Conservation (phyloP, 805 yeast genomes). For the Tetrapisispora arboricola region DNA sequence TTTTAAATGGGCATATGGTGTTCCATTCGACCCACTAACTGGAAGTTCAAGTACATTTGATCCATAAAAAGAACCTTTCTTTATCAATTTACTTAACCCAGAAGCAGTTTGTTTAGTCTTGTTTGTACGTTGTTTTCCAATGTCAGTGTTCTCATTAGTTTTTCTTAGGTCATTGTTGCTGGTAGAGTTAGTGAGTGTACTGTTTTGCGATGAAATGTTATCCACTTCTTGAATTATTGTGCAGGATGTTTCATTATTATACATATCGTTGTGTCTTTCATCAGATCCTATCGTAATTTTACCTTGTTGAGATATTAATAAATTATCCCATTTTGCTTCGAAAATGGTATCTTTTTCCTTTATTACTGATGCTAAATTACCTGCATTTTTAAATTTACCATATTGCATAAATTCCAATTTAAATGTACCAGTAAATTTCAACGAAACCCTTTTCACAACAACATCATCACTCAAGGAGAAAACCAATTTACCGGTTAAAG, state of each 20-base stretch:
- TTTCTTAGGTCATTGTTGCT: too few relatives aligned
- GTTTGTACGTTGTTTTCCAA: background rate
- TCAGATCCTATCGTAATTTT: conserved; percentile 13
- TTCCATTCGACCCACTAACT: conserved; percentile 24
- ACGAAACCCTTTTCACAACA: conserved; percentile 46
- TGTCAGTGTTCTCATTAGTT: background rate
- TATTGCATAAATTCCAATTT: conserved; percentile 47
- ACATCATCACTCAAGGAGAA: conserved; percentile 62
- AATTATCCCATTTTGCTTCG: conserved; percentile 66
- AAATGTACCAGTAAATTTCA: conserved; percentile 55
- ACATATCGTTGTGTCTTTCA: conserved; percentile 1
- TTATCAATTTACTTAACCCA: conserved; percentile 7
- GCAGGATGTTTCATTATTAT: background rate
- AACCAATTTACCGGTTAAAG: conserved; percentile 66
- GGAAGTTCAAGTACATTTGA: conserved; percentile 19
- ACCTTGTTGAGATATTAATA: conserved; percentile 29
- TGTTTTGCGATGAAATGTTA: too few relatives aligned
- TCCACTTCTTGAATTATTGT: too few relatives aligned
- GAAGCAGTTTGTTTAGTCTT: conserved; percentile 3
- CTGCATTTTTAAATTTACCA: conserved; percentile 30
- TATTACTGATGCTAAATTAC: conserved; percentile 30
- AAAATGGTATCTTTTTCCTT: conserved; percentile 49
- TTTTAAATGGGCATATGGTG: conserved; percentile 24
- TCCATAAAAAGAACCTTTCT: conserved; percentile 6
- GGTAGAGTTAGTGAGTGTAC: too few relatives aligned